phyloP scores from a whole-genome alignment of 768 basidiomycete species.

The Boletus tylopilopsis region DNA sequence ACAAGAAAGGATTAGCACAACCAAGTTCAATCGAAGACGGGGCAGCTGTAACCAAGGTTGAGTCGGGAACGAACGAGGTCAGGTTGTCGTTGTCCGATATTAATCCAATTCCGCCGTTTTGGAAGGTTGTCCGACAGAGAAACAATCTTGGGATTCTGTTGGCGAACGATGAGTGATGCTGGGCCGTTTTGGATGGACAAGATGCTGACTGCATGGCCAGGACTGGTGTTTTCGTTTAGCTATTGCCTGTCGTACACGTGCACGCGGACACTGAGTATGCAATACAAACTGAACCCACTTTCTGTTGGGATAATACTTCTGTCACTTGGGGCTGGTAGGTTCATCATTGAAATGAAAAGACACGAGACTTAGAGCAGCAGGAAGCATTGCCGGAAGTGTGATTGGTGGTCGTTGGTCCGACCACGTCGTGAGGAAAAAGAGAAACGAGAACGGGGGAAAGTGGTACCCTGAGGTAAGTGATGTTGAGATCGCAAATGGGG shows the following conservation, averaged over 20 bases:
- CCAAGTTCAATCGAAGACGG: slow-evolving; percentile 24
- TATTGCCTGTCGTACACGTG: slow-evolving; percentile 75
- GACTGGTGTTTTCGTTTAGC: slow-evolving; percentile 65
- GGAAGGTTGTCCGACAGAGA: slow-evolving; percentile 49
- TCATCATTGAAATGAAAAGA: background rate
- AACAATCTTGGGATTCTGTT: slow-evolving; percentile 68
- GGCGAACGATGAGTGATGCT: slow-evolving; percentile 17
- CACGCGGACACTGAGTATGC: slow-evolving; percentile 58
- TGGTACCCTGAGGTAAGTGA: slow-evolving; percentile 62
- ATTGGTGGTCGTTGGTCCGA: slow-evolving; percentile 61
- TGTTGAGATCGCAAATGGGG: background rate
- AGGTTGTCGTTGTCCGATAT: slow-evolving; percentile 64
- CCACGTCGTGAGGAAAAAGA: slow-evolving; percentile 39
- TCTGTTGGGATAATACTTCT: slow-evolving; percentile 76
- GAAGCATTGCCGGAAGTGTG: slow-evolving; percentile 50
- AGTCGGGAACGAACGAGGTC: slow-evolving; percentile 29
- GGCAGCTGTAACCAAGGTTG: slow-evolving; percentile 10
- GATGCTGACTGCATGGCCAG: slow-evolving; percentile 34
- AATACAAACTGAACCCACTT: slow-evolving; percentile 66
- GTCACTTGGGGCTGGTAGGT: slow-evolving; percentile 63
- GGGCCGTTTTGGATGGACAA: background rate
- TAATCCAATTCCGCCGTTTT: slow-evolving; percentile 69
- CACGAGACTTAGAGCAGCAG: slow-evolving; percentile 20
- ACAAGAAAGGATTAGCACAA: slow-evolving; percentile 11
- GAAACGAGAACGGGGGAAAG: slow-evolving; percentile 41